These are phyloP conservation scores for Lasiosphaeriaceae sp. DNA, from an alignment of 495 filamentous ascomycete genomes.

Conservation along the genomic window DNA sequence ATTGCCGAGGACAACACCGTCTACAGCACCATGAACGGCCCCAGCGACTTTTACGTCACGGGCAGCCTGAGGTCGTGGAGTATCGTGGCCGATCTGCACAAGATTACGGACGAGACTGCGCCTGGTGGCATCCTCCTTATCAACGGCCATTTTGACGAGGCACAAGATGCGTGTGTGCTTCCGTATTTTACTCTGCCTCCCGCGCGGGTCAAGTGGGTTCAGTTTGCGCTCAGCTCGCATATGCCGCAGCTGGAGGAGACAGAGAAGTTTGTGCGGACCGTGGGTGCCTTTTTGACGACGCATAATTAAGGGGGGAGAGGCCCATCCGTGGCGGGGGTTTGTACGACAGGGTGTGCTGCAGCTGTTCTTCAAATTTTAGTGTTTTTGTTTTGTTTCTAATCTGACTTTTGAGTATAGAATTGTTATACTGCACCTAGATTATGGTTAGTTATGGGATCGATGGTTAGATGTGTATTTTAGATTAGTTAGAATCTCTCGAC, in stretches of 20 bases:
- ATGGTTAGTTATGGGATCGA: too few relatives aligned
- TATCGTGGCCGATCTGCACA: conserved; percentile 27
- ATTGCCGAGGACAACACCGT: conserved; percentile 43
- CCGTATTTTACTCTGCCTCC: conserved; percentile 42
- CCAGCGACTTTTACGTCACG: conserved; percentile 42
- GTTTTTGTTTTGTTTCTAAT: too few relatives aligned
- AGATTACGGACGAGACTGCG: conserved; percentile 38
- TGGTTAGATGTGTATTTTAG: too few relatives aligned
- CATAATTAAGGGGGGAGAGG: neutral
- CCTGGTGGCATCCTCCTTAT: conserved; percentile 30
- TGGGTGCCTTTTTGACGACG: neutral
- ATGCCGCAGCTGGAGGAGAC: conserved; percentile 40
- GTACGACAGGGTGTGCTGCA: too few relatives aligned
- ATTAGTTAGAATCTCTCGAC: too few relatives aligned
- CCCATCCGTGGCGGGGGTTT: too few relatives aligned
- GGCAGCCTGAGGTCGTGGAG: conserved; percentile 45
- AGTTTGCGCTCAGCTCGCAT: conserved; percentile 41
- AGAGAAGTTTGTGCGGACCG: neutral
- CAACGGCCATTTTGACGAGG: conserved; percentile 50
- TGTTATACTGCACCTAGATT: too few relatives aligned
- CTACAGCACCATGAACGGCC: conserved; percentile 46
- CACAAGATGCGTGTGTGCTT: conserved; percentile 33
- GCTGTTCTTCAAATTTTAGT: too few relatives aligned
- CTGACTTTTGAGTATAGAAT: too few relatives aligned
- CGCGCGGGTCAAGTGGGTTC: conserved; percentile 42